These are phyloP conservation scores for Penicillium sp. DNA, from an alignment of 2,329 filamentous ascomycete genomes.

Conservation along the genomic window DNA sequence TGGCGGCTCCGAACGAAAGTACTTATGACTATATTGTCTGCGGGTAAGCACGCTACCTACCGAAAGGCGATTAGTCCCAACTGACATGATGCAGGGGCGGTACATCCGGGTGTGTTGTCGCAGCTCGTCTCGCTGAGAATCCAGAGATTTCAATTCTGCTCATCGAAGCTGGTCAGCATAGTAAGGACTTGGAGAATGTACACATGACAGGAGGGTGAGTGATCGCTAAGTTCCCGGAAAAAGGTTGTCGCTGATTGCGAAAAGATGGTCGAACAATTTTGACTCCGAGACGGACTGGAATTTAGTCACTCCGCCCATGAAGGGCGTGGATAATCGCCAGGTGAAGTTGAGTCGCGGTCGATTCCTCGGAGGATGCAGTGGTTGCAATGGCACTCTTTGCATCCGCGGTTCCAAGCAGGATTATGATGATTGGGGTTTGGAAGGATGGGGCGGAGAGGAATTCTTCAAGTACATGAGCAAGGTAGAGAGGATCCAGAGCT, in stretches of 20 bases:
- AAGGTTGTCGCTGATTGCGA: not conserved
- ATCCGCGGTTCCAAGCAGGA: conserved; percentile 46
- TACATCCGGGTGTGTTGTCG: conserved; percentile 51
- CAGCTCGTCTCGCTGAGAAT: conserved; percentile 49
- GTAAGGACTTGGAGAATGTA: conserved; percentile 46
- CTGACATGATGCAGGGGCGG: conserved; percentile 38
- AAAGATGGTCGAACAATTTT: conserved; percentile 45
- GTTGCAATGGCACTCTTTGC: conserved; percentile 47
- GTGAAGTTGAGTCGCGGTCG: conserved; percentile 46
- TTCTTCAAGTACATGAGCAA: conserved; percentile 59
- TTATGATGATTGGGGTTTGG: conserved; percentile 56
- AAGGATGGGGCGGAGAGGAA: conserved; percentile 58
- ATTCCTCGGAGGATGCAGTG: conserved; percentile 45
- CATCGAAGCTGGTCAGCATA: conserved; percentile 51
- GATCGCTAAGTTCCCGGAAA: not conserved
- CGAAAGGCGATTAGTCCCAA: not conserved
- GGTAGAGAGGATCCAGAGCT: conserved; percentile 27
- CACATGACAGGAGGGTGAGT: conserved; percentile 46
- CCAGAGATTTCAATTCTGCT: conserved; percentile 43
- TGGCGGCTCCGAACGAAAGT: conserved; percentile 13
- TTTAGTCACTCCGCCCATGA: conserved; percentile 41
- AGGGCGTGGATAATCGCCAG: conserved; percentile 41
- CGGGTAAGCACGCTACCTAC: conserved; percentile 20
- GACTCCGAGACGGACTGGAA: conserved; percentile 49
- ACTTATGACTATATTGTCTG: conserved; percentile 34